Base-by-base conservation (phyloP, 257 asterid genomes). In the Solanum sejunctum region DNA sequence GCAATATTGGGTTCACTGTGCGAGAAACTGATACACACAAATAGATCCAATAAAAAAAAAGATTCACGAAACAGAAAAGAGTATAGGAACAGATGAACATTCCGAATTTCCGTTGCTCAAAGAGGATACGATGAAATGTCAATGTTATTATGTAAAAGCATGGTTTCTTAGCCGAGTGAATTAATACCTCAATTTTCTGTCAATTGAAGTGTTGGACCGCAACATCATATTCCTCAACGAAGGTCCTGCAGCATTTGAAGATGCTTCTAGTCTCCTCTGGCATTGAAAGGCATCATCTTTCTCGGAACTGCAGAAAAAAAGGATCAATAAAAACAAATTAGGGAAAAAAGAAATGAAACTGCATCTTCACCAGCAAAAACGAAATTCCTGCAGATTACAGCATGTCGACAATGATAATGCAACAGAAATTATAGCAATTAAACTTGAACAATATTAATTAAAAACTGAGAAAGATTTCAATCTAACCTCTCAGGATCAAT, bases 1-100 rank as follows among this genome's bases (percentile, higher is more conserved):
- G 98, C 98, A 83, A 97, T 91, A 85, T 95, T 93, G 57, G 98
- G 98, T 86, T 94, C 99, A 84, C 99, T 97, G 86, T 93, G 97
- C 60, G 96, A 95, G 85, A 91, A 88, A 89, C 98, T 95, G 97
- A 88, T 54, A 87, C 85, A 88, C 72, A 70, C 86, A 87, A 83
- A 89, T 41, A 88, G 87, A 85, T 58, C 82, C 73, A 51, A 81
- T 64, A 87, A 84, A 82, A 82, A 51, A 78, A 26, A 78, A 78
- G 64, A 63, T 39, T 55, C 71, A 64, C n/a, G 7, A 51, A 69
- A 69, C 78, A 69, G 78, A 69, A 63, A 63, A 23, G 52, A 70
- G 79, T 36, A 16, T 54, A 10, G 11, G 16, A 20, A n/a, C 36
- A 86, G 43, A 80, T 63, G 52, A 61, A 51, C n/a, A n/a, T 63